phyloP scores from a whole-genome alignment of 2,329 filamentous ascomycete species.

The Penicillium sp. region DNA sequence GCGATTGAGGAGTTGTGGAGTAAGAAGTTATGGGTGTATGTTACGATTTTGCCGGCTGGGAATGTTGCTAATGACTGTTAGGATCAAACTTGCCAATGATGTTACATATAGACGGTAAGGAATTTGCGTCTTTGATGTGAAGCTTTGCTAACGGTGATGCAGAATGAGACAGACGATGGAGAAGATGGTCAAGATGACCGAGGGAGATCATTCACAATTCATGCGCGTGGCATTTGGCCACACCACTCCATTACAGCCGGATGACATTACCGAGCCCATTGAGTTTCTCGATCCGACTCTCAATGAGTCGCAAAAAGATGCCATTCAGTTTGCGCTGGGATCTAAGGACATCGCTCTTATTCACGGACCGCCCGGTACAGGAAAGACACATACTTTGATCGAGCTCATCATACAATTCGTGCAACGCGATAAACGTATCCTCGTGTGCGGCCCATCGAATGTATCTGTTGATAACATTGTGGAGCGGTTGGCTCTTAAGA shows the following conservation, averaged over 20 bases:
- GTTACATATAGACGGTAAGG: constrained; percentile 63
- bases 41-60: constrained; percentile 20
- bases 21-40: constrained; percentile 65
- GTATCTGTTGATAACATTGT: constrained; percentile 98
- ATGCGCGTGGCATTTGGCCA: constrained; percentile 64
- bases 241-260: constrained; percentile 53
- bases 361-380: constrained; percentile 92
- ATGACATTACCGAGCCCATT: constrained; percentile 49
- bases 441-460: constrained; percentile 97
- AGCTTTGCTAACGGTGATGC: constrained; percentile 6
- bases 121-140: neutral
- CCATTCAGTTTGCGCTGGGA: constrained; percentile 77
- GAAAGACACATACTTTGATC: constrained; percentile 94
- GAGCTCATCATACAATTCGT: constrained; percentile 92
- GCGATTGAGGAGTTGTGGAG: constrained; percentile 53
- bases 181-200: constrained; percentile 56
- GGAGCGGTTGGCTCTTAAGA: constrained; percentile 81
- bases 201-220: constrained; percentile 58
- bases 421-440: constrained; percentile 68
- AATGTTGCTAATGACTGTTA: constrained; percentile 31
- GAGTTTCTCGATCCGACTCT: constrained; percentile 58
- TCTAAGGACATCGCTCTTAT: constrained; percentile 83
- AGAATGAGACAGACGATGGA: constrained; percentile 67
- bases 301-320: constrained; percentile 64
- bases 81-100: constrained; percentile 67